Percentiles rank a stretch among this genome's conserved stretches.
Conservation (phyloP, 192 early-diverging fungal genomes). For the Paraglomus occultum region DNA sequence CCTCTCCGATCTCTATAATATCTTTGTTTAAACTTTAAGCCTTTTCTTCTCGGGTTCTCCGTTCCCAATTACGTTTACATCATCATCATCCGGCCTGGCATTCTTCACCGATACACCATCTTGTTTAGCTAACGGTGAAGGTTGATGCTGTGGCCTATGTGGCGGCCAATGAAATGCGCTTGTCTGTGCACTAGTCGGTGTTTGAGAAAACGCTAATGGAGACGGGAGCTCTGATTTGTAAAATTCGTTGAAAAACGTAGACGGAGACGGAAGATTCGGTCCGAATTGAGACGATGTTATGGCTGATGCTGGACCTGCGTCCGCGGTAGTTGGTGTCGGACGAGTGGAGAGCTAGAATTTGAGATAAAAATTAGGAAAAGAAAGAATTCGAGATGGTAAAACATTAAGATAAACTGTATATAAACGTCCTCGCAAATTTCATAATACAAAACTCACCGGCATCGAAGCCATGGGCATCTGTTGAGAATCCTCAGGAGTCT, state of each 20-base stretch:
- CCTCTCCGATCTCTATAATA: neutral
- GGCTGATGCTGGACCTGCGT: constrained; percentile 68
- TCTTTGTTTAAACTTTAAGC: constrained; percentile 1
- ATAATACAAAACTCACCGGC: constrained; percentile 2
- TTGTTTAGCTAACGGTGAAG: constrained; percentile 50
- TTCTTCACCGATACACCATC: constrained; percentile 4
- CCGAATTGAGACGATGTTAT: constrained; percentile 60
- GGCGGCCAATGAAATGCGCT: constrained; percentile 75
- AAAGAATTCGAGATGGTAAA: too few species aligned
- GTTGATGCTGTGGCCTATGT: constrained; percentile 41
- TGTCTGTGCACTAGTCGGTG: constrained; percentile 60
- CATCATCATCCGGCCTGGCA: constrained; percentile 4
- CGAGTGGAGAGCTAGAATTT: neutral
- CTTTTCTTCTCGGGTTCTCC: constrained; percentile 28
- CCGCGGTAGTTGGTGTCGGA: constrained; percentile 32
- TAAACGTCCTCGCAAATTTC: neutral
- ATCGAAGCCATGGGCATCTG: neutral
- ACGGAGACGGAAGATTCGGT: constrained; percentile 73
- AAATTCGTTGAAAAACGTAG: constrained; percentile 72
- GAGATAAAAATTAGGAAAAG: too few species aligned
- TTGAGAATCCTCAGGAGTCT: constrained; percentile 16
- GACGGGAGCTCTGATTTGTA: constrained; percentile 74
- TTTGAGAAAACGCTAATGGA: constrained; percentile 73
- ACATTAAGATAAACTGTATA: too few species aligned
- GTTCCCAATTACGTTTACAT: neutral